Evolutionary conservation across 2,329 filamentous ascomycete species (phyloP), one percentile per base, ranked within the genome.

Genomic region (Cercospora nicotianae): DNA sequence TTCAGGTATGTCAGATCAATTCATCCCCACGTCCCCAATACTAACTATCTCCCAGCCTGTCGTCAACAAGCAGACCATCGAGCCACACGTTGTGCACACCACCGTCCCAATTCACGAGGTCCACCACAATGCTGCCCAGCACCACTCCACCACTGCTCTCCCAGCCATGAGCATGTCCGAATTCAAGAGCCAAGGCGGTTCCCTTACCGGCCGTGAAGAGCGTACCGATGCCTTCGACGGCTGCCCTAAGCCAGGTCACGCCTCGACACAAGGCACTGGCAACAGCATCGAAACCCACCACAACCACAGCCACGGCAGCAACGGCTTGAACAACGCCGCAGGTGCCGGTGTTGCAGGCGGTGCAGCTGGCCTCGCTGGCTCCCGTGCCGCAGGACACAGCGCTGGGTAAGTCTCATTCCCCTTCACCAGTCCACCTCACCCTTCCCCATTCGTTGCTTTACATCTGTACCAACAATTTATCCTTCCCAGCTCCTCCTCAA

Each of bases 101-200:
- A 91, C 89, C 1, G 83, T 90, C 0, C 90, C 90, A 0, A 84
- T 93, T 51, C 90, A 92, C 71, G 90, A 93, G 80, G 85, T 86
- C 1, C 90, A 92, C 75, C 88, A 91, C 73, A 87, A 89, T 61
- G 83, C 86, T 13, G 83, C 89, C 1, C 84, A 90, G 67, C 87
- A 91, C 76, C 90, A 93, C 75, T 83, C 84, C 53, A 85, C 88
- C 1, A 88, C 89, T 0, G 83, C 86, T 3, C 83, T 92, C 0
- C 90, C 90, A 1, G 78, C 86, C 10, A 87, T 91, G 76, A 87
- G 82, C 39, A 83, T 92, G 76, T 81, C 83, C 0, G 89, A 93
- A 72, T 92, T 90, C 76, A 84, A 83, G 79, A 76, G 79, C 67
- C 77, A 84, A 63, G 87, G 87, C 13, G 87, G 87, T 53, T 78